Base-by-base conservation (phyloP, 2,329 filamentous ascomycete genomes). In the Tolypocladium endophyticum region DNA sequence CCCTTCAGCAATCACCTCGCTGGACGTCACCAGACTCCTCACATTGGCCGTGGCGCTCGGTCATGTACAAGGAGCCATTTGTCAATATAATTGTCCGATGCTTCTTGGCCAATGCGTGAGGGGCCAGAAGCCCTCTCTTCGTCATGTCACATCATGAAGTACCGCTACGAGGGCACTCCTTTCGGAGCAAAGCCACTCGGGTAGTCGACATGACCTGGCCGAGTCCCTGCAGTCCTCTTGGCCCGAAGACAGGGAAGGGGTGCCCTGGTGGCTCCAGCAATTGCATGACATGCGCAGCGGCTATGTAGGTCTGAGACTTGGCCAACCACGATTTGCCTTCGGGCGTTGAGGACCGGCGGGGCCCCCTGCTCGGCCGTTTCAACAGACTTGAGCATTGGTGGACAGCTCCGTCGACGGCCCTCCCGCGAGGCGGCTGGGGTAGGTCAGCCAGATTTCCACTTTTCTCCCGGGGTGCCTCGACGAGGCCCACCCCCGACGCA, bases 221-320 rank as follows among this genome's bases (percentile, higher is more conserved):
- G 18, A 53, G 50, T 52, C 28, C 47, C 28, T 52, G 47, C 47
- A 52, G 18, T 28, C 28, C 16, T 52, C 47, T 30, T 52, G 28
- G 47, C 25, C 28, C 9, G 28, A 33, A 20, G 28, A 33, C 16
- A 12, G 47, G 28, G 28, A 33, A 52, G 16, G 47, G 50, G 50
- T 53, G 35, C 57, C 35, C 43, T 36, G 23, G 12, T 54, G 47
- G 50, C 36, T 25, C 35, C 47, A 73, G 69, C 71, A 73, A 71
- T 73, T 73, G 72, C 73, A 74, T 74, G 67, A 70, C 66, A 71
- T 72, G 71, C 72, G 73, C 69, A 74, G 72, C 73, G 73, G 72
- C 71, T 74, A 74, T 74, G 72, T 74, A 72, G 66, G 67, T 71
- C 67, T 69, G 67, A 70, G 66, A 69, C 64, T 62, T 68, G 64